A percentile compares a stretch with the other conserved stretches of the same genome.
Evolutionary conservation across 2,329 filamentous ascomycete species (phyloP).

Genomic region (Stemphylium beticola): DNA sequence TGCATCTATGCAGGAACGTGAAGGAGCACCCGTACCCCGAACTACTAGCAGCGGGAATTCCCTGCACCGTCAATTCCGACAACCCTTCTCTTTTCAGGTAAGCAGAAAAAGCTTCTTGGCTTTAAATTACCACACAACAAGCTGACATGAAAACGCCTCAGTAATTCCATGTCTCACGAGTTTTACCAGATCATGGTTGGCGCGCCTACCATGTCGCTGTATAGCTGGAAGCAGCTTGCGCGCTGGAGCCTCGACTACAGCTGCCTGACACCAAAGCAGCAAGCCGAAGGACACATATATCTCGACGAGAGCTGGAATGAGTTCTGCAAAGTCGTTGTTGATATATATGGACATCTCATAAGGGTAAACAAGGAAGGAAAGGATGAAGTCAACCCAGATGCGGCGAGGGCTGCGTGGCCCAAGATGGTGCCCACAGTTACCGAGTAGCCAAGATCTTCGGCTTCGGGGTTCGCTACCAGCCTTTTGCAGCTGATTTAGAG

Average conservation of each 20-base stretch:
- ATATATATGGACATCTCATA: constrained; percentile 37
- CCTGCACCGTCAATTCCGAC: constrained; percentile 76
- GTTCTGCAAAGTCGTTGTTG: constrained; percentile 63
- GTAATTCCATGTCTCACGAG: constrained; percentile 74
- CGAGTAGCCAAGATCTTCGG: too few relatives aligned
- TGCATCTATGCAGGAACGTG: constrained; percentile 70
- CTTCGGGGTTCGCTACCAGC: too few relatives aligned
- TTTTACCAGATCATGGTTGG: constrained; percentile 80
- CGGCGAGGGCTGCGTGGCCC: not conserved
- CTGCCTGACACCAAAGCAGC: constrained; percentile 50
- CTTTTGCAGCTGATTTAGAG: too few relatives aligned
- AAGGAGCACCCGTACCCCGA: constrained; percentile 71
- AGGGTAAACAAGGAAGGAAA: not conserved
- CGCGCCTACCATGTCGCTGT: constrained; percentile 68
- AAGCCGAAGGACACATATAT: constrained; percentile 45
- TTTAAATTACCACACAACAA: not conserved
- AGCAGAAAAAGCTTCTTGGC: not conserved
- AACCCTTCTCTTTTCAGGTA: constrained; percentile 76
- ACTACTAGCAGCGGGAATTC: constrained; percentile 73
- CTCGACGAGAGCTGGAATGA: constrained; percentile 65
- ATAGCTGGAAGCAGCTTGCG: constrained; percentile 71
- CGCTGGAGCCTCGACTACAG: constrained; percentile 56
- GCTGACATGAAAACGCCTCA: constrained; percentile 37
- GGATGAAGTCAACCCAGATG: not conserved
- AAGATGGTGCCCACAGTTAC: too few relatives aligned